phyloP scores from a whole-genome alignment of 176 grass and related monocot species.

The Pontederia crassipes region DNA sequence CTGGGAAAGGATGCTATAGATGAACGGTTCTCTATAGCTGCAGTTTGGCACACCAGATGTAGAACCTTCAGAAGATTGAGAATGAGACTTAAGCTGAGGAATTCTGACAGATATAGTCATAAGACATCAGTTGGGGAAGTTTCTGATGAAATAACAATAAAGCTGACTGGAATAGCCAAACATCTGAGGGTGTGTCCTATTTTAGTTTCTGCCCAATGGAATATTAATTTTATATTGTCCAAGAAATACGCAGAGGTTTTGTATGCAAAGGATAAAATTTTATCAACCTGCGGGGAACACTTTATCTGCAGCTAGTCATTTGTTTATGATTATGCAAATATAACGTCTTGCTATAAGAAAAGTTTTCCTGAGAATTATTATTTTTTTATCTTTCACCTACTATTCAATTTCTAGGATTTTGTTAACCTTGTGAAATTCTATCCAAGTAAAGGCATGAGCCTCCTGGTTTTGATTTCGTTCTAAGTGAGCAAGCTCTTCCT shows the following conservation, averaged over 20 bases:
- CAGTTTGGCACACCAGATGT: conserved; percentile 32
- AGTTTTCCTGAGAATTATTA: no score
- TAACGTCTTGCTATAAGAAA: no score
- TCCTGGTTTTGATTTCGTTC: no score
- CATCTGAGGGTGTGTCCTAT: conserved; percentile 41
- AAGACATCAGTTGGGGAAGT: conserved; percentile 40
- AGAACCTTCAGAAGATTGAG: conserved; percentile 44
- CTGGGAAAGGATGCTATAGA: conserved; percentile 43
- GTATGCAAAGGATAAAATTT: background rate
- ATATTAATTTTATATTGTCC: conserved; percentile 2
- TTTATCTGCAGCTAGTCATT: no score
- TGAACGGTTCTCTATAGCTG: conserved; percentile 37
- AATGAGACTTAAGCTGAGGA: conserved; percentile 37
- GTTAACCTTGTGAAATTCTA: no score
- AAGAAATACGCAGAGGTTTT: background rate
- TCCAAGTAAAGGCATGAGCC: no score
- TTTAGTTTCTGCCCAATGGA: conserved; percentile 1
- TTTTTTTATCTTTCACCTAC: no score
- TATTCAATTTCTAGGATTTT: no score
- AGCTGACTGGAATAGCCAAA: conserved; percentile 26
- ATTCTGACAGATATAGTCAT: conserved; percentile 47
- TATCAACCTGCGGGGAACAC: no score
- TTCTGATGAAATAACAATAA: conserved; percentile 49
- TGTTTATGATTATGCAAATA: no score
- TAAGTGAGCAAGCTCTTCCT: background rate